These are phyloP conservation scores for Inonotus obliquus DNA, from an alignment of 1,284 basidiomycete species.

Conservation along the genomic window DNA sequence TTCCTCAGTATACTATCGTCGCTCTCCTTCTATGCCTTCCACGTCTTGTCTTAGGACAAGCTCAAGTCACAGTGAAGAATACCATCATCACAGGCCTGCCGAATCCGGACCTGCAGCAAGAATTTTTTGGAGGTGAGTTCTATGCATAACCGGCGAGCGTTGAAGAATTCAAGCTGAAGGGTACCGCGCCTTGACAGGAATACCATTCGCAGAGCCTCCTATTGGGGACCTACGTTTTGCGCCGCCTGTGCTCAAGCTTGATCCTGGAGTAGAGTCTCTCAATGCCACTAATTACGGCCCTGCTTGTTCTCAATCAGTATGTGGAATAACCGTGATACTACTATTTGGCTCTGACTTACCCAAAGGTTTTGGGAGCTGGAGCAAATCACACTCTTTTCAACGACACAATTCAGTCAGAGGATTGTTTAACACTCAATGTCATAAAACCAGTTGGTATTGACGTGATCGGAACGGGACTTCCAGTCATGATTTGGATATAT, in stretches of 20 bases:
- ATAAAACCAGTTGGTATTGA: conserved; percentile 35
- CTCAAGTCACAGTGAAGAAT: not conserved
- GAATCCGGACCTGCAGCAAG: conserved; percentile 1
- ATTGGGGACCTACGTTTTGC: conserved; percentile 48
- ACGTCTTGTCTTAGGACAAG: not conserved
- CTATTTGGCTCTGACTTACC: too few relatives aligned
- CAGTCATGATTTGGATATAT: conserved; percentile 35
- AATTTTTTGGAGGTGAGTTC: conserved; percentile 6
- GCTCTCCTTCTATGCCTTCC: not conserved
- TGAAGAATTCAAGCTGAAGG: not conserved
- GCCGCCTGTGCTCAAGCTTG: conserved; percentile 44
- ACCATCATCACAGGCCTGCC: not conserved
- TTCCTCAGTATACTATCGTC: not conserved
- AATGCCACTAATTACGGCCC: conserved; percentile 49
- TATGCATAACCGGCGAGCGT: not conserved
- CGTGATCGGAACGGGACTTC: conserved; percentile 24
- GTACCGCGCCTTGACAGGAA: conserved; percentile 31
- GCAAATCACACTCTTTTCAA: not conserved
- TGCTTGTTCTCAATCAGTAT: conserved; percentile 46
- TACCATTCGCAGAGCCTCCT: conserved; percentile 53
- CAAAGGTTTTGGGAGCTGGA: not conserved
- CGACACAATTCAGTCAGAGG: conserved; percentile 30
- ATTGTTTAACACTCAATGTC: conserved; percentile 46
- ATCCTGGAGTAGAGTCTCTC: conserved; percentile 35
- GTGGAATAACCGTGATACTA: not conserved